Base-by-base conservation (phyloP, 495 filamentous ascomycete species). In the Pseudomonodictys pantanalensis region DNA sequence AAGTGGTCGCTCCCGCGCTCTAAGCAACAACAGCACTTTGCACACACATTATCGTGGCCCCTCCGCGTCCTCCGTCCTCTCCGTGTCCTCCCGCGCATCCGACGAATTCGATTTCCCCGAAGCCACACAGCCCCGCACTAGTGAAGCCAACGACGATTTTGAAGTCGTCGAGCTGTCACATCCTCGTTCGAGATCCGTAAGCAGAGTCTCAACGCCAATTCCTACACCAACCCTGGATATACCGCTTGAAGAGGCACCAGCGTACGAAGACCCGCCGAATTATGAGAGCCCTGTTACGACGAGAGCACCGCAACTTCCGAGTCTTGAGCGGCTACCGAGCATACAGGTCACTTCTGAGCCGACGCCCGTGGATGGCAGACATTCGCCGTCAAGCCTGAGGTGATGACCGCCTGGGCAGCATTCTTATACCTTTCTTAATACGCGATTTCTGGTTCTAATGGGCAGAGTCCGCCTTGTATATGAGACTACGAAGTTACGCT, bases 31-130 rank as follows among this genome's bases (percentile, higher is more conserved):
- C 38, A n/a, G n/a, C n/a, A 58, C 69, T 3, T 61, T 71, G 11
- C 15, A 50, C 44, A 52, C 59, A 11, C 70, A 72, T 51, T 59
- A 56, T 24, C 65, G 71, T 32, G 68, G 57, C 33, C 60, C 62
- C 22, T 71, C 68, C 7, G 58, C 59, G 1, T 68, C 68, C 38
- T 72, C 71, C 10, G 52, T 69, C 33, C 24, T 66, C 23, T 60
- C 67, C 41, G 45, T 64, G 29, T 58, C 55, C 32, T 48, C 58
- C 25, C 52, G 50, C 20, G 54, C 52, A 3, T 64, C 66, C 2
- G 56, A 65, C 46, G 60, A 67, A 41, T 67, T 56, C 56, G 66
- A 65, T n/a, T 58, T 57, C 39, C 44, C 58, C 23, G 58, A 68
- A n/a, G 48, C 66, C 7, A 51, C 60, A 11, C 51, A 59, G 15